A percentile compares a stretch with the other conserved stretches of the same genome.
These are phyloP conservation scores for Dispira parvispora DNA, from an alignment of 192 early-diverging fungal genomes.

Conservation along the genomic window DNA sequence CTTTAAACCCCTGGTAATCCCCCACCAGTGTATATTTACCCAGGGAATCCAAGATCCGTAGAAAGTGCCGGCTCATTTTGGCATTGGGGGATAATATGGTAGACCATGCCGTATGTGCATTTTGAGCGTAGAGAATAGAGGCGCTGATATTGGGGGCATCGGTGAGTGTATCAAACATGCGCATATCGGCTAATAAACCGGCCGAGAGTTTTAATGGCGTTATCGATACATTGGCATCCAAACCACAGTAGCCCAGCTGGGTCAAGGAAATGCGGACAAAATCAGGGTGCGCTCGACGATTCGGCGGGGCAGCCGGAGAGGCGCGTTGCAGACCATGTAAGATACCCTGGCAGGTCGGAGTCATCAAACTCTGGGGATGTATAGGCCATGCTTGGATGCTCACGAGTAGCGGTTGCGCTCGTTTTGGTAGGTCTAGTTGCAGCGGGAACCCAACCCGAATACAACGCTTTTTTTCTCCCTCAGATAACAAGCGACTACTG, in stretches of 20 bases:
- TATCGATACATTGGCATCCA: not conserved
- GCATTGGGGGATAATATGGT: not conserved
- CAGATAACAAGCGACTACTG: no score
- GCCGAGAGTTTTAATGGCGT: not conserved
- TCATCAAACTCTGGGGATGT: no score
- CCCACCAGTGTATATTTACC: not conserved
- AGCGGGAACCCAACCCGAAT: no score
- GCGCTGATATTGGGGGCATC: not conserved
- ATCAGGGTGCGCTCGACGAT: not conserved
- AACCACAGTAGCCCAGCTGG: not conserved
- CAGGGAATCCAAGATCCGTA: constrained; percentile 4
- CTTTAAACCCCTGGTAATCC: not conserved
- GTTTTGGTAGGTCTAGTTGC: no score
- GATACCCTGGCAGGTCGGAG: no score
- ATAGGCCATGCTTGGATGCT: no score
- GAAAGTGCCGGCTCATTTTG: not conserved
- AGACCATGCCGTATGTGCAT: not conserved
- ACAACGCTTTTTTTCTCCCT: no score
- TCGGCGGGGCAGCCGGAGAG: no score
- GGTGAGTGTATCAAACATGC: constrained; percentile 1
- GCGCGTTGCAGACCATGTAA: no score
- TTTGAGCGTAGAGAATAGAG: not conserved
- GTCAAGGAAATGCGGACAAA: not conserved
- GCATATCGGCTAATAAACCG: not conserved
- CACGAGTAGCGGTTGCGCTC: no score